Evolutionary conservation across 1,284 basidiomycete genomes (phyloP), one percentile per base, ranked within the genome.

Genomic region (Naganishia albida): DNA sequence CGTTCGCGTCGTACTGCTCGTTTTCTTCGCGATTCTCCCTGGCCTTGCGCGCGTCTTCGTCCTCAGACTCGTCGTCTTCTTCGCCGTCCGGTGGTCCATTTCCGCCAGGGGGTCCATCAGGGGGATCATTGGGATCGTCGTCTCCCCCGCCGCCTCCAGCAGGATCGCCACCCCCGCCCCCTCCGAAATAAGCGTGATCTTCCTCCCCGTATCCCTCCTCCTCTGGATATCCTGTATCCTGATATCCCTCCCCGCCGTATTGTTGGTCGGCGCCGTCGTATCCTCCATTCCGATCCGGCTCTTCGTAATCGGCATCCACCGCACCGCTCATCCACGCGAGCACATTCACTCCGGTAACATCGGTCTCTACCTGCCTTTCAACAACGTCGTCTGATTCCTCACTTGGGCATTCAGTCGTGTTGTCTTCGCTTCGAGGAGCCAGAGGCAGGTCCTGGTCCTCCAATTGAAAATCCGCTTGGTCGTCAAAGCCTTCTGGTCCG

Each of bases 371-470:
- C 57, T 60, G 57, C 57, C 57, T 23, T 60, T 60, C 57, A 34
- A 60, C 57, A 60, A 40, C 57, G 49, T 60, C 57, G 28, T 60
- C 57, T 50, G 57, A 60, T 18, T 39, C 57, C 48, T 60, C 57
- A 48, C 30, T 60, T 10, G 57, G 39, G 57, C 48, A 60, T 60
- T 60, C 57, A 60, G 46, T 60, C 57, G 23, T 60, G 57, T 60
- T 46, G 57, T 60, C 46, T 48, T 60, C 57, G 57, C 57, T 60
- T 60, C 57, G 57, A 60, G 57, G 57, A 60, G 46, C 57, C 57
- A 60, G 57, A 49, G 57, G 57, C 57, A 60, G 57, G 57, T 50
- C 44, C 57, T 60, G 57, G 57, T 60, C 57, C 57, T 60, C 57
- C 57, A 60, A 60, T 18, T 50, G 57, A 60, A 60, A 60, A 60